These are phyloP conservation scores for Cryptococcus jaspeensis DNA, from an alignment of 1,284 basidiomycete species.

Conservation along the genomic window DNA sequence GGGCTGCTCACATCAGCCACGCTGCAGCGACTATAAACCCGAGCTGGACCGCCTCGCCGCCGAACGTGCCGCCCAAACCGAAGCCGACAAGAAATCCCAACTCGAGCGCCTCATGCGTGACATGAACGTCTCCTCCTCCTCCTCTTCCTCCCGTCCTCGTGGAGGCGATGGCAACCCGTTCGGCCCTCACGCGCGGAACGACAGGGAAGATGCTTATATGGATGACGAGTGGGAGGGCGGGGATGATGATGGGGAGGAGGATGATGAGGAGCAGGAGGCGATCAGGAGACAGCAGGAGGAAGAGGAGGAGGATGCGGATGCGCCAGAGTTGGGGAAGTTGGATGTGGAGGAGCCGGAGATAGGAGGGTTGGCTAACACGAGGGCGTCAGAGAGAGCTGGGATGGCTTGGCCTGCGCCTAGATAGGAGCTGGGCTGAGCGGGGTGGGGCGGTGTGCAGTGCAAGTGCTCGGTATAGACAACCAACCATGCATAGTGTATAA, in stretches of 20 bases:
- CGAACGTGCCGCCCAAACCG: slow-evolving; percentile 59
- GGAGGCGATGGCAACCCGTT: slow-evolving; percentile 43
- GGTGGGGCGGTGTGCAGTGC: too few relatives aligned
- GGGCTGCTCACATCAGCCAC: too few relatives aligned
- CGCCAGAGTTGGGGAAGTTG: slow-evolving; percentile 29
- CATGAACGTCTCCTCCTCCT: slow-evolving; percentile 69
- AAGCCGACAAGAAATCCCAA: slow-evolving; percentile 67
- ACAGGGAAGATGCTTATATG: slow-evolving; percentile 42
- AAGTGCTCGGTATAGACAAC: too few relatives aligned
- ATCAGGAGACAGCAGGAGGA: slow-evolving; percentile 48
- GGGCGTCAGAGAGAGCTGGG: slow-evolving; percentile 13
- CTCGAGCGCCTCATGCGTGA: slow-evolving; percentile 82
- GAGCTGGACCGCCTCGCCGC: slow-evolving; percentile 71
- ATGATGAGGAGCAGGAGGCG: slow-evolving; percentile 59
- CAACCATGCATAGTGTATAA: too few relatives aligned
- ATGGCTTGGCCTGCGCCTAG: slow-evolving; percentile 26
- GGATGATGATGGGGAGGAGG: slow-evolving; percentile 49
- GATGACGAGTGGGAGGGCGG: slow-evolving; percentile 9
- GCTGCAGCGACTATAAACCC: slow-evolving; percentile 83
- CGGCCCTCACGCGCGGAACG: slow-evolving; percentile 47
- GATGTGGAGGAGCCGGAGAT: slow-evolving; percentile 26
- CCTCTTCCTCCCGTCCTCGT: slow-evolving; percentile 25
- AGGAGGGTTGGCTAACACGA: slow-evolving; percentile 8
- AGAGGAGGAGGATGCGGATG: slow-evolving; percentile 45
- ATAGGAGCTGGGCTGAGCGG: background rate